Conservation (phyloP, 352 stramenopile species). For the Paralagenidium karlingii region DNA sequence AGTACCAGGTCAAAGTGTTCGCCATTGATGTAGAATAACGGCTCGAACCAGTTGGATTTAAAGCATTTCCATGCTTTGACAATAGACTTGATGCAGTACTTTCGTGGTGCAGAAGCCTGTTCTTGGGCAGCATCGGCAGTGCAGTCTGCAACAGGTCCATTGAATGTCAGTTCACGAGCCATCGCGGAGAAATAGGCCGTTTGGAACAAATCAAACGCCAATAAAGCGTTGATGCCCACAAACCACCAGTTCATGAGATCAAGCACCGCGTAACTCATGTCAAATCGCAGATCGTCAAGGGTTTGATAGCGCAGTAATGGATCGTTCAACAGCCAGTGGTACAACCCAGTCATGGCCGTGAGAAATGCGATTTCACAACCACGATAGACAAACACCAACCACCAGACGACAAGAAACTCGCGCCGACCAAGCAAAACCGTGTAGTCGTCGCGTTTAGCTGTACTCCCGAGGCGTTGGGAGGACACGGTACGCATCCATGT, state of each 20-base stretch:
- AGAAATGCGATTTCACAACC: slow-evolving; percentile 11
- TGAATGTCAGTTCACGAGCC: slow-evolving; percentile 10
- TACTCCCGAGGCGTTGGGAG: too few species aligned
- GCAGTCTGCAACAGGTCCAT: slow-evolving; percentile 12
- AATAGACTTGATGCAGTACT: background rate
- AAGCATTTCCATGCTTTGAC: background rate
- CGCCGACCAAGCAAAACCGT: slow-evolving; percentile 9
- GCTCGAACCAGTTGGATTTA: slow-evolving; percentile 1
- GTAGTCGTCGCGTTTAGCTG: too few species aligned
- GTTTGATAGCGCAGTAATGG: too few species aligned
- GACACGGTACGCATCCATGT: too few species aligned
- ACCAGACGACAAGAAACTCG: slow-evolving; percentile 12
- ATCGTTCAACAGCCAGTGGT: too few species aligned
- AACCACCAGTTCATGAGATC: too few species aligned
- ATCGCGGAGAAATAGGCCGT: too few species aligned
- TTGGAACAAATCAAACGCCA: too few species aligned
- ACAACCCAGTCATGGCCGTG: slow-evolving; percentile 14
- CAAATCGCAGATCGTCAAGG: slow-evolving; percentile 22
- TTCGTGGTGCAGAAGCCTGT: background rate
- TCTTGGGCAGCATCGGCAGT: slow-evolving; percentile 7
- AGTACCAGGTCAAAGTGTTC: background rate
- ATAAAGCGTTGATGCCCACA: slow-evolving; percentile 14
- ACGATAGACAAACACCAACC: slow-evolving; percentile 12
- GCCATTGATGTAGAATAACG: slow-evolving; percentile 5
- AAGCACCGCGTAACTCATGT: too few species aligned